Evolutionary conservation across 106 monocot species (phyloP), one percentile per base, ranked within the genome.

Genomic region (Allium sativum): DNA sequence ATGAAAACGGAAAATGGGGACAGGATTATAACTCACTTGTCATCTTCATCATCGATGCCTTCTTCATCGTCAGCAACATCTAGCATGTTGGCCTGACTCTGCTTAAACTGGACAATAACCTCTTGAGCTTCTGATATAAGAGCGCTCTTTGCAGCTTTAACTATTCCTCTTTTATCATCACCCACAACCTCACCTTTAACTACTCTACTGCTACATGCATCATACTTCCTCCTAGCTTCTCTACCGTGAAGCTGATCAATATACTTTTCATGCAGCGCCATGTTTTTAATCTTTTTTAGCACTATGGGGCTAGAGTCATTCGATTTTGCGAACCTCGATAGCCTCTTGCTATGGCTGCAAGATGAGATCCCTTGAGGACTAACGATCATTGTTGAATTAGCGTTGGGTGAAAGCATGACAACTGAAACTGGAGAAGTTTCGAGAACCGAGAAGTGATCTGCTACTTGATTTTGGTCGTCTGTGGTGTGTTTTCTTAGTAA

Each of bases 211-310:
- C 43, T 68, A 53, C 52, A 21, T 31, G 46, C 58, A 53, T 10
- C 48, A 44, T 60, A 22, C 72, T 42, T 65, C 72, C 79, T 77
- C 65, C 61, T 77, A 12, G 70, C 61, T 57, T 87, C 83, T 44
- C 76, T 71, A 7, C 43, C 63, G 58, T 76, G 79, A 51, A 87
- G 71, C 44, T 80, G 79, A 47, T 87, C 74, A 16, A 87, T 80
- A 47, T 87, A 87, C 55, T 73, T 83, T 58, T 88, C 87, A 72
- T 88, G 87, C 61, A 83, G 66, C 7, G 59, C 68, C n/a, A 80
- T 48, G n/a, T 88, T 88, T 69, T 88, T 88, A 40, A 88, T 56
- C 46, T 12, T 48, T 56, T 88, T 88, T 53, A 88, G 66, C 47
- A 88, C 87, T 68, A 62, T 77, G 41, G 87, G 87, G 53, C 87